Conservation (phyloP, 768 basidiomycete genomes). For the Serendipita sp. region DNA sequence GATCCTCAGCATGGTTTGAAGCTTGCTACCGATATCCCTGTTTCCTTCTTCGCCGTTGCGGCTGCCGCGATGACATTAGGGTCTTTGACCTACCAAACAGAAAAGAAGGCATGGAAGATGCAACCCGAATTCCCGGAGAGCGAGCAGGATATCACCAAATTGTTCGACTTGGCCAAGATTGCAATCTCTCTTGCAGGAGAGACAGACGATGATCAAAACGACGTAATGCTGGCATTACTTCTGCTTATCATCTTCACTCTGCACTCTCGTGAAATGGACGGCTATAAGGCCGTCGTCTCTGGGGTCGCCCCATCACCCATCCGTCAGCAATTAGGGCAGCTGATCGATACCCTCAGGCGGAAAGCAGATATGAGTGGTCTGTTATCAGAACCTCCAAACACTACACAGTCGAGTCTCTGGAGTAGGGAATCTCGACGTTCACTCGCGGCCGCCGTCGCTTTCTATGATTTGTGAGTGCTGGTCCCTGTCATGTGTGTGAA, state of each 20-base stretch:
- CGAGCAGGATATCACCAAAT: background rate
- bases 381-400: background rate
- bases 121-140: background rate
- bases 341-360: background rate
- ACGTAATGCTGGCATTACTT: background rate
- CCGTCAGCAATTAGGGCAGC: background rate
- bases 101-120: background rate
- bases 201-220: background rate
- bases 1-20: background rate
- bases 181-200: background rate
- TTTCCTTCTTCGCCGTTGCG: background rate
- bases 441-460: constrained; percentile 1
- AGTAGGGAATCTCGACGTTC: background rate
- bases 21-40: background rate
- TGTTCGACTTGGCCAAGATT: background rate
- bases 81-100: background rate
- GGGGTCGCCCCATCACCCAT: background rate
- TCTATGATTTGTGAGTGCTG: background rate
- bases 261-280: background rate
- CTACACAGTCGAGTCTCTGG: background rate
- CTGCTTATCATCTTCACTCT: background rate
- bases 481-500: background rate
- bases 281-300: background rate
- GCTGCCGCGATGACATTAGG: background rate
- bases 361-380: background rate